A percentile compares a stretch with the other conserved stretches of the same genome.
phyloP scores from a whole-genome alignment of 2,329 filamentous ascomycete species.

The Fusarium sp. region DNA sequence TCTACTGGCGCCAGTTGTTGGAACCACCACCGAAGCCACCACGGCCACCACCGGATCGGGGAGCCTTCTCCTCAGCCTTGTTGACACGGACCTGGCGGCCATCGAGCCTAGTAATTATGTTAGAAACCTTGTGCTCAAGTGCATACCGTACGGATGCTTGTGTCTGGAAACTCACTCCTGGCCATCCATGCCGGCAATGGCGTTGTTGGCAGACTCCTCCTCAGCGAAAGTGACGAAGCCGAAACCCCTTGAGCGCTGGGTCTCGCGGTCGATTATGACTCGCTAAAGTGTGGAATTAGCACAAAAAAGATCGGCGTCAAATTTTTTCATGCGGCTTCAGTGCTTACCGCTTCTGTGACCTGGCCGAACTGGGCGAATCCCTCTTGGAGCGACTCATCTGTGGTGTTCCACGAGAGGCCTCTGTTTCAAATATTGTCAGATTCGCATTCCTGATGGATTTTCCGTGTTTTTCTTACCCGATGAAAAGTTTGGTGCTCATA shows the following conservation, averaged over 20 bases:
- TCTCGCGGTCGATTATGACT: constrained; percentile 12
- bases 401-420: constrained; percentile 11
- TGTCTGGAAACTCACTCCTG: constrained; percentile 6
- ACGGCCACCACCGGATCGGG: neutral
- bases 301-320: neutral
- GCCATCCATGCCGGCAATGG: neutral
- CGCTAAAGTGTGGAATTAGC: neutral
- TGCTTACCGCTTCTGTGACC: constrained; percentile 12
- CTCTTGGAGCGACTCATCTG: neutral
- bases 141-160: neutral
- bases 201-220: neutral
- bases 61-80: constrained; percentile 1
- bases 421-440: neutral
- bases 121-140: neutral
- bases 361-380: constrained; percentile 2
- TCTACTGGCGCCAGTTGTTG: neutral
- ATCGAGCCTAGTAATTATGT: neutral
- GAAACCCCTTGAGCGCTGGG: constrained; percentile 8
- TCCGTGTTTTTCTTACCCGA: constrained; percentile 4
- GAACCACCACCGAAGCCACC: constrained; percentile 8
- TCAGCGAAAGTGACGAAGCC: constrained; percentile 4
- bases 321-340: neutral
- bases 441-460: neutral
- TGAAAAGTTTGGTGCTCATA: constrained; percentile 8
- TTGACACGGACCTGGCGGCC: constrained; percentile 5